Base-by-base conservation (phyloP, 2,329 filamentous ascomycete genomes). In the Aspergillus sojae region DNA sequence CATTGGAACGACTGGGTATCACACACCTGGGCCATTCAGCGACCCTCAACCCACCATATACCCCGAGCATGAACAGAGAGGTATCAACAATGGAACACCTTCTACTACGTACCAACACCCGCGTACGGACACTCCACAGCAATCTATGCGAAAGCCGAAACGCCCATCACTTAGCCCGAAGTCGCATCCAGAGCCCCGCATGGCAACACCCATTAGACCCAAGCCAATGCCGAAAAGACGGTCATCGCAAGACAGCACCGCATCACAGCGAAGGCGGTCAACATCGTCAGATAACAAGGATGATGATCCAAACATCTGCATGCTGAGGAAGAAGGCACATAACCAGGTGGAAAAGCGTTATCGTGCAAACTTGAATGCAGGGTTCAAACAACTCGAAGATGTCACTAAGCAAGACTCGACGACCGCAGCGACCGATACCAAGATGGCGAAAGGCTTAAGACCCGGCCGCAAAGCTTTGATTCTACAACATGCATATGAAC, bases 391-490 rank as follows among this genome's bases (percentile, higher is more conserved):
- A 21, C 21, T 55, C 1, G 52, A 55, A n/a, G 52, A 55, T 19
- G 30, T 55, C 32, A 55, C 52, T 2, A 55, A 55, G 19, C 52
- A 36, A 39, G 52, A 55, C 16, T 28, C 6, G 11, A 34, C 34
- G 2, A 23, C 32, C 32, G 5, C 30, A 26, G 6, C n/a, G n/a
- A 36, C 32, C 21, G 52, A 55, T 30, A 36, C 11, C 2, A 55
- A 55, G 23, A 39, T 55, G 32, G 52, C 52, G 9, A 55, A 55
- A 7, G 52, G 52, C 14, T 11, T 55, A 11, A 23, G 52, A 23
- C 52, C 52, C n/a, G 52, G 52, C 26, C 52, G 52, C 34, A 55
- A 55, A 23, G 52, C 52, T 14, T 41, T 55, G 52, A 55, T 55
- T 28, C 6, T 55, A 3, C 52, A 55, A 19, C 30, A 55, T 19